These are phyloP conservation scores for Trypanosoma avium DNA, from an alignment of 208 protist genomes.

Conservation along the genomic window DNA sequence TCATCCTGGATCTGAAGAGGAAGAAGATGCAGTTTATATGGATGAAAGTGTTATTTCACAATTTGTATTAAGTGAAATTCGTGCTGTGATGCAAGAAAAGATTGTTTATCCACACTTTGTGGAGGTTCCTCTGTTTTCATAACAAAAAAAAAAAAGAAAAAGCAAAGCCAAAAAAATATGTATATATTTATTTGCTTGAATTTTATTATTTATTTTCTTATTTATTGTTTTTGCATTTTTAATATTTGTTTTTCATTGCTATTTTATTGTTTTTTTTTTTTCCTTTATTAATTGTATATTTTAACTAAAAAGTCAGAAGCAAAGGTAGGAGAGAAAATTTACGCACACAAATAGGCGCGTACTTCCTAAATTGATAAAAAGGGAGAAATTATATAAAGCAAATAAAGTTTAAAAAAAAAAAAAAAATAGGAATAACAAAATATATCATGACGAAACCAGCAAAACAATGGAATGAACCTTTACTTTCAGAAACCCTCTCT, in stretches of 20 bases:
- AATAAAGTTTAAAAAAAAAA: no score
- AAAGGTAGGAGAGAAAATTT: no score
- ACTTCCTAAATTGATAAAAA: no score
- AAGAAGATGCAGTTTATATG: constrained; percentile 45
- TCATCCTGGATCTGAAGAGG: constrained; percentile 32
- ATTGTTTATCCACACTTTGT: constrained; percentile 77
- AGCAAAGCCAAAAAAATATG: not conserved
- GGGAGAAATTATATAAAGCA: no score
- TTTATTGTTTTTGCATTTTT: not conserved
- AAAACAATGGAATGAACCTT: no score
- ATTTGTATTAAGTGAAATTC: constrained; percentile 72
- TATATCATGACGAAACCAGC: no score
- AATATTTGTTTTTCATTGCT: no score
- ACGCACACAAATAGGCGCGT: no score
- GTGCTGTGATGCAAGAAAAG: constrained; percentile 60
- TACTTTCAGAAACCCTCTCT: no score
- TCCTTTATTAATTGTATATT: not conserved
- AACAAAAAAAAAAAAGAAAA: constrained; percentile 4
- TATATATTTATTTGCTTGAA: not conserved
- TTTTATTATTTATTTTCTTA: not conserved
- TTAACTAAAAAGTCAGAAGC: no score
- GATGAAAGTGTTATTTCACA: constrained; percentile 69
- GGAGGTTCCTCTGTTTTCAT: constrained; percentile 35
- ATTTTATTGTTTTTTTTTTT: not conserved
- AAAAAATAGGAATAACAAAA: no score